Base-by-base conservation (phyloP, 495 filamentous ascomycete genomes). In the Aspergillus incahuasiensis region DNA sequence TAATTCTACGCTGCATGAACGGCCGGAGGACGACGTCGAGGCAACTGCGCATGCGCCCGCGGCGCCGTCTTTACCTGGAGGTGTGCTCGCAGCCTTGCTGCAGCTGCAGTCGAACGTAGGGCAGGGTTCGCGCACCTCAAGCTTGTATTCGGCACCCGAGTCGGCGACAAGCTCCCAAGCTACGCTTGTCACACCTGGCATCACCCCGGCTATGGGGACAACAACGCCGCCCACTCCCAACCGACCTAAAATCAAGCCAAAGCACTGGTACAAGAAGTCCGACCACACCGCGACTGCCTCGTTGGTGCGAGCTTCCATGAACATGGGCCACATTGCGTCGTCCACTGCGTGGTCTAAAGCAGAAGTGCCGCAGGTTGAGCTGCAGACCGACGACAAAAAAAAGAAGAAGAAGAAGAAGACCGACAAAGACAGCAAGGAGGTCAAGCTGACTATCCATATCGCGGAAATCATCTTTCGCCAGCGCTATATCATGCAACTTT, bases 401-500 rank as follows among this genome's bases (percentile, higher is more conserved):
- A 65, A 69, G 65, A 78, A 92, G 21, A 83, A 92, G 60, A 87
- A 88, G 41, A 71, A 76, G 53, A 76, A 74, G 57, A 82, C 84
- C 52, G 92, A 5, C 32, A 35, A 35, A 35, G 32, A 11, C 12
- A 35, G 32, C 32, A 35, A 35, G 32, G 32, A 35, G 12, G 32
- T 35, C 32, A 35, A 35, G 32, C 32, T 97, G 56, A 92, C 89
- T 6, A 82, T 91, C 20, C 89, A 95, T 67, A 91, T 97, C 60
- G 89, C 90, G n/a, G 86, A 92, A 61, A 90, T 86, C 16, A 67
- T 96, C 48, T 82, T 82, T 48, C 84, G 92, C 4, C 92, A 97
- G 59, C 81, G 83, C 28, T 96, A 95, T 68, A 84, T 97, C 43
- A 76, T 92, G 63, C 91, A 89, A 63, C 79, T 97, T 21, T 97